A percentile compares a stretch with the other conserved stretches of the same genome.
Conservation (phyloP, 805 yeast species). For the Suhomyces prunicola region DNA sequence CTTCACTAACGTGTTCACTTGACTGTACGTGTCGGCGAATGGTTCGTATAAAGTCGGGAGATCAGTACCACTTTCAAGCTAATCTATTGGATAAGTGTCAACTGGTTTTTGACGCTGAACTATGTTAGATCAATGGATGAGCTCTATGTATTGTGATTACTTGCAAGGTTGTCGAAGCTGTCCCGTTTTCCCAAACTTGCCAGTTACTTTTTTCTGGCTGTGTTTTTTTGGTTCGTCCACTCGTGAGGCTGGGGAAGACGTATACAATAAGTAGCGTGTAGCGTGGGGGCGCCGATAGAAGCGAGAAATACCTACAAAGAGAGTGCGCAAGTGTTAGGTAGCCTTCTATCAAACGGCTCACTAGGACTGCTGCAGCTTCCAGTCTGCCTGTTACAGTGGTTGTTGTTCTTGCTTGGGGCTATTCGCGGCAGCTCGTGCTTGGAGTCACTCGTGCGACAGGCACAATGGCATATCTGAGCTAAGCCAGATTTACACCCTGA, state of each 20-base stretch:
- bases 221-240: conserved; percentile 6
- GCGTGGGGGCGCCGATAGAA: neutral
- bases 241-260: conserved; percentile 4
- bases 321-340: neutral
- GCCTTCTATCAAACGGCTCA: neutral
- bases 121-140: neutral
- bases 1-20: neutral
- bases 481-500: neutral
- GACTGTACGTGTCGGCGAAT: neutral
- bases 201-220: conserved; percentile 4
- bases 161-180: neutral
- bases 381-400: neutral
- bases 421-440: neutral
- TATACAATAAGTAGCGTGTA: neutral
- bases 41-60: neutral
- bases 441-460: neutral
- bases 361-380: neutral
- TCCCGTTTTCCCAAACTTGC: conserved; percentile 1
- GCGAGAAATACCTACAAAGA: neutral
- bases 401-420: neutral
- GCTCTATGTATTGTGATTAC: neutral
- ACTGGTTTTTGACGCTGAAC: neutral
- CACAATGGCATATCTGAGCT: neutral
- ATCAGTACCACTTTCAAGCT: neutral
- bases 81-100: neutral